These are phyloP conservation scores for Eimeria maxima DNA, from an alignment of 169 alveolate species.

Conservation along the genomic window DNA sequence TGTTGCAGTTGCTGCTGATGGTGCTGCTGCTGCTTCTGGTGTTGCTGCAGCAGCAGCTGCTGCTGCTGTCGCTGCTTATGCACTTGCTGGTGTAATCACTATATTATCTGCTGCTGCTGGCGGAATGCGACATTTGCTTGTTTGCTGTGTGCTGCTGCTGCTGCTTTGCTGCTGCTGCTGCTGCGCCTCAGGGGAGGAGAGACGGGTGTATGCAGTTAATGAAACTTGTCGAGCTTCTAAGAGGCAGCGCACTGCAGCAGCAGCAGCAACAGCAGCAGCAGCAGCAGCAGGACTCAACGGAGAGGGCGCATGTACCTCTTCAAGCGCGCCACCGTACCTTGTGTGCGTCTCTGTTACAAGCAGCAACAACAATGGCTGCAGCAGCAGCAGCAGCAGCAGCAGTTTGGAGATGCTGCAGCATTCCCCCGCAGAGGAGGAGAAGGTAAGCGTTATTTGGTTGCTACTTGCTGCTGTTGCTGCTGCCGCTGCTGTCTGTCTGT, in stretches of 20 bases:
- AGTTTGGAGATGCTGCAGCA: neutral
- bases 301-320: neutral
- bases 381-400: conserved; percentile 64
- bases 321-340: neutral
- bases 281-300: neutral
- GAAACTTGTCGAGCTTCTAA: neutral
- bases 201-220: conserved; percentile 25
- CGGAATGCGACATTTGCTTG: neutral
- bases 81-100: neutral
- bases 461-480: conserved; percentile 6
- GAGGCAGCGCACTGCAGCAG: conserved; percentile 29
- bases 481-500: neutral
- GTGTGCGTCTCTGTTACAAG: neutral
- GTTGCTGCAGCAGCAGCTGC: neutral
- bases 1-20: conserved; percentile 1
- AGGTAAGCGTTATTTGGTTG: neutral
- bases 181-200: neutral
- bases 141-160: neutral
- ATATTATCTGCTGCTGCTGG: neutral
- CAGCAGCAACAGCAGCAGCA: conserved; percentile 54
- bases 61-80: no score
- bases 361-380: conserved; percentile 5
- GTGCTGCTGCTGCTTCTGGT: conserved; percentile 1
- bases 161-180: conserved; percentile 54
- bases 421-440: conserved; percentile 1